phyloP scores from a whole-genome alignment of 1,284 basidiomycete genomes.

The Moniliophthora roreri region DNA sequence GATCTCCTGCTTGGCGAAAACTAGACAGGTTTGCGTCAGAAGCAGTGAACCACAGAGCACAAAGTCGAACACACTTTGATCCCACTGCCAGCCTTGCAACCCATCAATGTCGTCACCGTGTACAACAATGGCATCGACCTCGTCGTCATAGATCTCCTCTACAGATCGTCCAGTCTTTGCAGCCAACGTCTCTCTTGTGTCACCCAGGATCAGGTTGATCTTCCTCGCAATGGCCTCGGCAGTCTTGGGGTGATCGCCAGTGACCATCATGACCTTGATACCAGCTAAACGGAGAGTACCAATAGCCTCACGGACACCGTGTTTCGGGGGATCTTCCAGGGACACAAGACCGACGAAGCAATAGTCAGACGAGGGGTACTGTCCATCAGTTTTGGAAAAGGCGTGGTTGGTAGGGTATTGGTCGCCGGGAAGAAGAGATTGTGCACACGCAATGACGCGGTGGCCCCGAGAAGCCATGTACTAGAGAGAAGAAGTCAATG shows the following conservation, averaged over 20 bases:
- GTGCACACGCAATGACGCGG: constrained; percentile 69
- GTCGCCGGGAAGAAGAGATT: constrained; percentile 48
- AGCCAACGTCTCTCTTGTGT: constrained; percentile 60
- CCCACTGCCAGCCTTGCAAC: constrained; percentile 69
- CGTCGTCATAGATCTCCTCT: constrained; percentile 66
- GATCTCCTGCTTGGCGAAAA: constrained; percentile 66
- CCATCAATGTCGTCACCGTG: constrained; percentile 66
- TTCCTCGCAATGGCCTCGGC: constrained; percentile 70
- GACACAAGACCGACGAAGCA: constrained; percentile 66
- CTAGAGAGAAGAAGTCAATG: constrained; percentile 28
- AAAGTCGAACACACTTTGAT: constrained; percentile 47
- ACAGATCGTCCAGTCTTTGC: constrained; percentile 52
- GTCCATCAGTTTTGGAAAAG: constrained; percentile 55
- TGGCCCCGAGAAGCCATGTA: constrained; percentile 75
- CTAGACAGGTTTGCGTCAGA: constrained; percentile 28
- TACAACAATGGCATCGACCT: constrained; percentile 62
- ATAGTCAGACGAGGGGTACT: constrained; percentile 55
- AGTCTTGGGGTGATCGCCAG: constrained; percentile 57
- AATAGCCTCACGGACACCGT: constrained; percentile 69
- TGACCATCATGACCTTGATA: constrained; percentile 76
- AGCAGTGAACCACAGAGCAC: not conserved
- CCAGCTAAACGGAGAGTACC: constrained; percentile 66
- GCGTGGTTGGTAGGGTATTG: constrained; percentile 44
- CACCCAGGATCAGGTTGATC: constrained; percentile 63
- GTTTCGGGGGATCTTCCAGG: constrained; percentile 69